Percentiles rank a stretch among this genome's conserved stretches.
phyloP scores from a whole-genome alignment of 257 asterid species.

The Plectranthus barbatus region DNA sequence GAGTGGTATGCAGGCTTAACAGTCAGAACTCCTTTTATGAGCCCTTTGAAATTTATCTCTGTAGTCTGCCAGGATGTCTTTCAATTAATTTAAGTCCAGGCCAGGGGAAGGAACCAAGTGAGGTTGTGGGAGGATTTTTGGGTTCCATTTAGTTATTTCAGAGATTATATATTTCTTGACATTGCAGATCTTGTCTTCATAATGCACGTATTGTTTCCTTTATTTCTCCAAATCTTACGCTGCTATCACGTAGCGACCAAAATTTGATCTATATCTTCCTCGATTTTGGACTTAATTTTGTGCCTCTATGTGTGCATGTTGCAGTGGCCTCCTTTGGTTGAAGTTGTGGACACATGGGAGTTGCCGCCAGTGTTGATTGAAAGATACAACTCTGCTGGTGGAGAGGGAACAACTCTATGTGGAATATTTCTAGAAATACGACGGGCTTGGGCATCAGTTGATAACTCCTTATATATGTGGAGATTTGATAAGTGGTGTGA shows the following conservation, averaged over 20 bases:
- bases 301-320: slow-evolving; percentile 16
- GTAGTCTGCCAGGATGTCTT: no score
- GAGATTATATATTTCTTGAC: no score
- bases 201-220: no score
- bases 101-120: no score
- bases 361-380: slow-evolving; percentile 84
- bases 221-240: background rate
- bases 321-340: slow-evolving; percentile 97
- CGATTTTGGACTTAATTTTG: background rate
- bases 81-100: no score
- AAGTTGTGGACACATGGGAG: slow-evolving; percentile 92
- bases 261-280: no score
- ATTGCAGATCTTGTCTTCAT: no score
- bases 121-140: no score
- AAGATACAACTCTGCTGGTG: slow-evolving; percentile 86
- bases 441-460: slow-evolving; percentile 99
- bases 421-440: slow-evolving; percentile 94
- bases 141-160: no score
- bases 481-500: slow-evolving; percentile 92
- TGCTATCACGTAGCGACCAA: background rate
- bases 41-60: no score
- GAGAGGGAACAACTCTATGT: slow-evolving; percentile 96
- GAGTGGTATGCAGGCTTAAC: no score
- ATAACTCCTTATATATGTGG: slow-evolving; percentile 86
- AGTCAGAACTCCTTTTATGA: no score